A percentile compares a stretch with the other conserved stretches of the same genome.
Conservation (phyloP, 2,329 filamentous ascomycete species). For the Pseudodiploospora longispora region DNA sequence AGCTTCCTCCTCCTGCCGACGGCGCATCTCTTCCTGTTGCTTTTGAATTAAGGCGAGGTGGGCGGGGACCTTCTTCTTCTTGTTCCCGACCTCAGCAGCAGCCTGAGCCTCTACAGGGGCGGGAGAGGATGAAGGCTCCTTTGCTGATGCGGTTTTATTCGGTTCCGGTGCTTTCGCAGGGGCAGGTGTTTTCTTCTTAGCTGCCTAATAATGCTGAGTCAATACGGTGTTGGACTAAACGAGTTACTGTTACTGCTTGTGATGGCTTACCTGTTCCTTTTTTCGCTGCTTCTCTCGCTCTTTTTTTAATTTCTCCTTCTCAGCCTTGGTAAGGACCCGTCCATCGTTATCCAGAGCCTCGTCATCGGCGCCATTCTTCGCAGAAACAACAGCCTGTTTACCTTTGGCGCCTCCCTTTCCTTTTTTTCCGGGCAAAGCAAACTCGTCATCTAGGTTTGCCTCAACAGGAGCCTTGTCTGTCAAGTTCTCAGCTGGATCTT, state of each 20-base stretch:
- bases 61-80: conserved; percentile 86
- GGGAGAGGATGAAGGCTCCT: conserved; percentile 43
- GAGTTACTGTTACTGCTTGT: not conserved
- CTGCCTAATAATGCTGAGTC: conserved; percentile 41
- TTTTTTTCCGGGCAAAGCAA: conserved; percentile 71
- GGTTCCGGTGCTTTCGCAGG: conserved; percentile 21
- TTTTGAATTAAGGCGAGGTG: conserved; percentile 67
- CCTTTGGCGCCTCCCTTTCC: conserved; percentile 51
- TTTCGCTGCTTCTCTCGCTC: conserved; percentile 97
- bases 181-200: conserved; percentile 65
- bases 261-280: conserved; percentile 72
- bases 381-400: conserved; percentile 24
- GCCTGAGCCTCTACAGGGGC: conserved; percentile 33
- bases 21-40: conserved; percentile 71
- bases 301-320: conserved; percentile 97
- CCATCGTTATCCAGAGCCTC: conserved; percentile 49
- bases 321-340: conserved; percentile 85
- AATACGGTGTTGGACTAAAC: conserved; percentile 1
- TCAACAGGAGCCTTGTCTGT: conserved; percentile 68
- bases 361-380: conserved; percentile 40
- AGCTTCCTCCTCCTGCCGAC: conserved; percentile 57
- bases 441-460: conserved; percentile 78
- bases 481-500: conserved; percentile 27
- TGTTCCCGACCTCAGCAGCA: conserved; percentile 44
- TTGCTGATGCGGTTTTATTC: conserved; percentile 23